A percentile compares a stretch with the other conserved stretches of the same genome.
These are phyloP conservation scores for Logfia minima DNA, from an alignment of 129 eudicot genomes.

Conservation along the genomic window DNA sequence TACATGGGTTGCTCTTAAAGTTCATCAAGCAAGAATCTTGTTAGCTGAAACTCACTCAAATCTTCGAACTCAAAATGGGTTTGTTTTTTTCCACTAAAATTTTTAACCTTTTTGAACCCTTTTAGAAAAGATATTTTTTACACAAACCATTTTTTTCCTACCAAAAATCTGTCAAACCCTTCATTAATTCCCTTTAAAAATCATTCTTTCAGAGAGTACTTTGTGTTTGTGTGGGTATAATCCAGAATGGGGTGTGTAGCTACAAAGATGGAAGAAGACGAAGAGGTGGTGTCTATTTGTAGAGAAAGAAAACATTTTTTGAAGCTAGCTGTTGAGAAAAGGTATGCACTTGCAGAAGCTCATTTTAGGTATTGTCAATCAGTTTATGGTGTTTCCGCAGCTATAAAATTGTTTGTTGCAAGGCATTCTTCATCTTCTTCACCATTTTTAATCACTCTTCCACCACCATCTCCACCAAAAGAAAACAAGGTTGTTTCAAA, in stretches of 20 bases:
- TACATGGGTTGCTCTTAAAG: slow-evolving; percentile 30
- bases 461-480: slow-evolving; percentile 69
- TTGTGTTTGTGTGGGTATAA: slow-evolving; percentile 7
- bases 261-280: slow-evolving; percentile 81
- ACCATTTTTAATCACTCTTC: slow-evolving; percentile 71
- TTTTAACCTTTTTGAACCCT: slow-evolving; percentile 11
- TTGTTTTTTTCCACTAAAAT: slow-evolving; percentile 26
- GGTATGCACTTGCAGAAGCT: slow-evolving; percentile 86
- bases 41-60: slow-evolving; percentile 22
- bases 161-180: slow-evolving; percentile 15
- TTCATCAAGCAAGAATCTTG: slow-evolving; percentile 23
- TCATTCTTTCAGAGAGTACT: slow-evolving; percentile 8
- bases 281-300: slow-evolving; percentile 85
- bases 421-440: slow-evolving; percentile 80
- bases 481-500: slow-evolving; percentile 64
- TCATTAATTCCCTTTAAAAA: slow-evolving; percentile 11
- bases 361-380: slow-evolving; percentile 79
- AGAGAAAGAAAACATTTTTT: slow-evolving; percentile 80
- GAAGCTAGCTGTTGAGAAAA: slow-evolving; percentile 76
- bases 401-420: slow-evolving; percentile 78
- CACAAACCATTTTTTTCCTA: slow-evolving; percentile 18
- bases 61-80: slow-evolving; percentile 28
- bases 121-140: slow-evolving; percentile 27
- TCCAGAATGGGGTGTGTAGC: slow-evolving; percentile 89
- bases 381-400: slow-evolving; percentile 80